phyloP scores from a whole-genome alignment of 2,329 filamentous ascomycete species.

The Diaporthe caulivora region DNA sequence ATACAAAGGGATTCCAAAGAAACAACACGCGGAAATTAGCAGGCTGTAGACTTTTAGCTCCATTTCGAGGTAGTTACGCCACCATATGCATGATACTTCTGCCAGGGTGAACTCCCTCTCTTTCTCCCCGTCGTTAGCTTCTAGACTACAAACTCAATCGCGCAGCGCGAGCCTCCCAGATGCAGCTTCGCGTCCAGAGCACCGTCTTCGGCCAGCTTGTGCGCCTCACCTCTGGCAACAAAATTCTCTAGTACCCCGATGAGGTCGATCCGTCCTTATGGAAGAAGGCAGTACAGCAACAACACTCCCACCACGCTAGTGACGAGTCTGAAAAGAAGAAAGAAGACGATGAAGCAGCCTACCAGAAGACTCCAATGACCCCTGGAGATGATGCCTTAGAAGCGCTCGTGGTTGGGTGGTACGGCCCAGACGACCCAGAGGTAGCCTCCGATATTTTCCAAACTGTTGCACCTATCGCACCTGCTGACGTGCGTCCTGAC shows the following conservation, averaged over 20 bases:
- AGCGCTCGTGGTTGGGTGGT: background rate
- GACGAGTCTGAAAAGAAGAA: background rate
- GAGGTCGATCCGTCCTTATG: background rate
- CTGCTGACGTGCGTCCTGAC: background rate
- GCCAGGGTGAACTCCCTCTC: no score
- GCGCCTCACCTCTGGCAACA: background rate
- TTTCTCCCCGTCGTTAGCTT: no score
- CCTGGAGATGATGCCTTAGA: background rate
- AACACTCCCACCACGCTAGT: background rate
- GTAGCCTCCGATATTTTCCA: background rate
- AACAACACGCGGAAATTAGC: no score
- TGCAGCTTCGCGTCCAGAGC: background rate
- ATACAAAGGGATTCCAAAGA: no score
- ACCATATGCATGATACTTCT: no score
- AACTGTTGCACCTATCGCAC: no score
- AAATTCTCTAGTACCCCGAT: background rate
- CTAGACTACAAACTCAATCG: no score
- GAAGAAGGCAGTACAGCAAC: background rate
- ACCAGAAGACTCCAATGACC: no score
- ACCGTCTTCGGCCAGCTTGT: background rate
- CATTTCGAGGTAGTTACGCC: no score
- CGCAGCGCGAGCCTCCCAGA: background rate
- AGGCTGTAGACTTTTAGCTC: no score
- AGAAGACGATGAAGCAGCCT: background rate
- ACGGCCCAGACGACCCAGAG: conserved; percentile 13